A percentile compares a stretch with the other conserved stretches of the same genome.
Conservation (phyloP, 306 rosid species). For the Vigna angularis region DNA sequence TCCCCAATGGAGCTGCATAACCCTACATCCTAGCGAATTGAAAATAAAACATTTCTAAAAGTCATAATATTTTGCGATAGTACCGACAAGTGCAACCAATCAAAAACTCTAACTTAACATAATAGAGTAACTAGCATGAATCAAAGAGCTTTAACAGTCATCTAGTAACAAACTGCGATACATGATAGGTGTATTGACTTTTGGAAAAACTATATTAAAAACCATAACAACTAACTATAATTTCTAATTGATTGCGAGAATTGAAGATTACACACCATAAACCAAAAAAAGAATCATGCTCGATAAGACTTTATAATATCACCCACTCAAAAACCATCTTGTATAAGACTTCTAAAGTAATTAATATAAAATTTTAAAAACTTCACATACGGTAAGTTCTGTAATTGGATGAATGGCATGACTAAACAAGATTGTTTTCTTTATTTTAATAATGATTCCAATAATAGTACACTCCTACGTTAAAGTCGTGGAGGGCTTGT, state of each 20-base stretch:
- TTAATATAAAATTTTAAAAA: no score
- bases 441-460: no score
- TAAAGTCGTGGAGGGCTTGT: not conserved
- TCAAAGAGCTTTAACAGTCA: no score
- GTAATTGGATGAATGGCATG: no score
- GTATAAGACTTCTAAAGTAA: no score
- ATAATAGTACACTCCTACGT: not conserved
- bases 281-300: not conserved
- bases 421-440: no score
- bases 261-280: not conserved
- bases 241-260: not conserved
- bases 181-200: not conserved
- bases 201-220: no score
- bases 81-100: not conserved
- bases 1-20: not conserved
- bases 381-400: no score
- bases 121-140: no score
- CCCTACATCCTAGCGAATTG: not conserved
- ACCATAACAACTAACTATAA: not conserved
- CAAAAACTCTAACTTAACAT: not conserved
- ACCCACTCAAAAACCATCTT: not conserved
- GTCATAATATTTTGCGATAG: not conserved
- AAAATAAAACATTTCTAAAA: not conserved
- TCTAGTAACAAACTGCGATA: not conserved
- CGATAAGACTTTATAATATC: not conserved